Evolutionary conservation across 2,329 filamentous ascomycete species (phyloP), one percentile per base, ranked within the genome.

Genomic region (Cladophialophora yegresii): DNA sequence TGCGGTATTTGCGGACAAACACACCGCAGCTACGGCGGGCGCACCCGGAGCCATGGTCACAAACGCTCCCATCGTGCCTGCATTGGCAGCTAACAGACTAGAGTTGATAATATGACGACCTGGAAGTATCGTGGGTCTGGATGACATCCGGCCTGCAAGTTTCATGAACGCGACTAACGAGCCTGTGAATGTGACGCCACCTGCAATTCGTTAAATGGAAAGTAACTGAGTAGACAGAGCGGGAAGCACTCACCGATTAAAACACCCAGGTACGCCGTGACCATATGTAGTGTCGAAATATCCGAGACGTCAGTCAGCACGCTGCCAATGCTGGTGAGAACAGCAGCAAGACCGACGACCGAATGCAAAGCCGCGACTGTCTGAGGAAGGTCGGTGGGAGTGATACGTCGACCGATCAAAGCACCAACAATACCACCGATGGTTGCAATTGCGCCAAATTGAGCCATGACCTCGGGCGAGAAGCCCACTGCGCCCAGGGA

Each of bases 91-190:
- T 0, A 96, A 80, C 49, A 96, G 81, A 0, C 88, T 84, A 0
- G 85, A 82, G 73, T 96, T 96, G 71, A 96, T 80, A 3, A 88
- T 69, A 72, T 96, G 91, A 0, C 89, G 84, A 1, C 90, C 92
- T 4, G 87, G 90, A 0, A 96, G 80, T 4, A 85, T 81, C 7
- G 87, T 84, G 0, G 92, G 91, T 58, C 85, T 87, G 0, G 91
- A 96, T 0, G 89, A 89, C 87, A 96, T 92, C 67, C 82, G 87
- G 2, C 91, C 92, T 0, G 90, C 88, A 1, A 96, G 85, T 76
- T 96, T 96, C 73, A 96, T 76, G 77, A 96, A 96, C 0, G 92
- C 92, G 0, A 96, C 90, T 57, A 96, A 88, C 2, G 91, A 95
- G 1, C 92, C 92, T 0, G 92, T 96, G 73, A 96, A 96, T 0